Evolutionary conservation across 441 rosid species (phyloP).

Genomic region (Raphanus hybrid): DNA sequence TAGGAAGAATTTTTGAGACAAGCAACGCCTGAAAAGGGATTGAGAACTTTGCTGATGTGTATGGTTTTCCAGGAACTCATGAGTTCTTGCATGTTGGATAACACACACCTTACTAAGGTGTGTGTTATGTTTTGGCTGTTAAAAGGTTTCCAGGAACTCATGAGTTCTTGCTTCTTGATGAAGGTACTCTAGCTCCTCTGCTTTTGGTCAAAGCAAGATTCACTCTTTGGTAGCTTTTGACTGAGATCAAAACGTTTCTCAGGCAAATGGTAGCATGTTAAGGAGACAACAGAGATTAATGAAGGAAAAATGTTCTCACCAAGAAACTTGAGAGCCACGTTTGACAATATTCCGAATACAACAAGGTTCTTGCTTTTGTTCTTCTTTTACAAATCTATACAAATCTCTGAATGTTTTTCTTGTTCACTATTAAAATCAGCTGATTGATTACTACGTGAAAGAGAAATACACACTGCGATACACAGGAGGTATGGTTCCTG

Average conservation of each 20-base stretch:
- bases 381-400: neutral
- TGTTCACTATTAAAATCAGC: constrained; percentile 45
- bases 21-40: constrained; percentile 82
- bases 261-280: constrained; percentile 45
- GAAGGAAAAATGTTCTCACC: constrained; percentile 98
- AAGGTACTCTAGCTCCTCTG: constrained; percentile 53
- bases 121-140: constrained; percentile 74
- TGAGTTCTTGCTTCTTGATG: constrained; percentile 98
- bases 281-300: constrained; percentile 51
- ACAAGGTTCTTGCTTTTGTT: constrained; percentile 55
- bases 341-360: constrained; percentile 76
- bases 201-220: neutral
- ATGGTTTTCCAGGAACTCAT: constrained; percentile 32
- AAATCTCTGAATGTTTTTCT: constrained; percentile 9
- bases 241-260: constrained; percentile 28
- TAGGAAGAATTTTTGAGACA: constrained; percentile 87
- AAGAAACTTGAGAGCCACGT: constrained; percentile 82
- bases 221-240: constrained; percentile 2
- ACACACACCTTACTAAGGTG: no score
- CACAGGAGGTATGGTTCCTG: constrained; percentile 46
- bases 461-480: constrained; percentile 96
- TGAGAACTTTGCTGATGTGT: constrained; percentile 72
- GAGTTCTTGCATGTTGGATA: constrained; percentile 84
- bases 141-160: constrained; percentile 86
- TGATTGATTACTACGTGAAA: constrained; percentile 80